A percentile compares a stretch with the other conserved stretches of the same genome.
Conservation (phyloP, 2,329 filamentous ascomycete species). For the Colletotrichum sp. region DNA sequence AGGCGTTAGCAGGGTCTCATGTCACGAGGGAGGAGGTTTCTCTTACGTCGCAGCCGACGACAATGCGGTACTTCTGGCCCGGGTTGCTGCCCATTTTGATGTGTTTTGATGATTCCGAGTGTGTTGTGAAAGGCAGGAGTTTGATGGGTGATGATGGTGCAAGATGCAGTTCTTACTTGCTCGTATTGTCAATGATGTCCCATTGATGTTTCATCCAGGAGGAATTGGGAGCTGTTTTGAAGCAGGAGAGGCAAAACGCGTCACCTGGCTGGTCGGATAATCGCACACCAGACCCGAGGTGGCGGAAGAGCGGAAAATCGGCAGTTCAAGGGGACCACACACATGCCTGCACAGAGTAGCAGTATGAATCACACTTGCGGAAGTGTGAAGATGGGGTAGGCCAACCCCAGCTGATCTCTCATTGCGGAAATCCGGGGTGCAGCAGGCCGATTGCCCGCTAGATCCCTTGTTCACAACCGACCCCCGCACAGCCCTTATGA, state of each 20-base stretch:
- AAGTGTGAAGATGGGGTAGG: background rate
- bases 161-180: background rate
- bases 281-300: background rate
- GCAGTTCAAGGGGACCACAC: background rate
- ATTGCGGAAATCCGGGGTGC: slow-evolving; percentile 17
- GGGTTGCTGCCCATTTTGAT: slow-evolving; percentile 24
- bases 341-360: background rate
- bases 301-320: slow-evolving; percentile 4
- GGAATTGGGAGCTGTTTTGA: background rate
- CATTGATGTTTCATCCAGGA: background rate
- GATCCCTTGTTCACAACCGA: background rate
- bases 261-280: background rate
- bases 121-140: background rate
- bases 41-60: slow-evolving; percentile 59
- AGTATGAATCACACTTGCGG: background rate
- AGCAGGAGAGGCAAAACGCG: background rate
- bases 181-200: background rate
- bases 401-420: slow-evolving; percentile 8
- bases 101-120: background rate
- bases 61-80: slow-evolving; percentile 52
- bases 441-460: background rate
- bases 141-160: background rate
- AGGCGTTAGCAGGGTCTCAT: background rate
- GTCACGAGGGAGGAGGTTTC: background rate
- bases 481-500: slow-evolving; percentile 10